phyloP scores from a whole-genome alignment of 331 rosid genomes.

The Ulmus americana region DNA sequence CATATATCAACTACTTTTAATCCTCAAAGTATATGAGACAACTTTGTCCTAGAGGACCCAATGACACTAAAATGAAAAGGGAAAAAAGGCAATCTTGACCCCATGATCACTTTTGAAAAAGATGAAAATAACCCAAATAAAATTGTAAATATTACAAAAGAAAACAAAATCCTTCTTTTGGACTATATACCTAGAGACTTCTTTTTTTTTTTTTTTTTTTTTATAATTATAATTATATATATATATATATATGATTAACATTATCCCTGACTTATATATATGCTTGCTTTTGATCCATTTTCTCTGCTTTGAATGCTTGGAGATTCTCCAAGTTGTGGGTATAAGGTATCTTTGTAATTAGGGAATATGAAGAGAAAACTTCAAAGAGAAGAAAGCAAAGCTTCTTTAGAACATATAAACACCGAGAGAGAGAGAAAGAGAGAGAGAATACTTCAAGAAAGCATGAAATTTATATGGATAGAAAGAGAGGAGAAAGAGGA shows the following conservation, averaged over 20 bases:
- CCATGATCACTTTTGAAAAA: constrained; percentile 58
- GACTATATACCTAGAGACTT: constrained; percentile 38
- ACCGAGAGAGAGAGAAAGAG: neutral
- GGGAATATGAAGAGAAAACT: constrained; percentile 49
- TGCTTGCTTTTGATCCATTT: constrained; percentile 34
- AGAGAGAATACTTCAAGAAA: neutral
- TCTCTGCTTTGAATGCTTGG: constrained; percentile 43
- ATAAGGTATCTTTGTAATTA: constrained; percentile 30
- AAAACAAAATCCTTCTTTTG: constrained; percentile 57
- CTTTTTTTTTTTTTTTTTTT: constrained; percentile 1
- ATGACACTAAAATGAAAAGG: constrained; percentile 43
- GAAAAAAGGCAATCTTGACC: constrained; percentile 54
- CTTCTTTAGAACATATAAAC: constrained; percentile 26
- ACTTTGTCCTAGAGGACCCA: constrained; percentile 74
- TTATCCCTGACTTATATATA: constrained; percentile 38
- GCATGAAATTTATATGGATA: neutral
- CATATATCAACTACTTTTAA: constrained; percentile 59
- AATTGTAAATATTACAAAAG: constrained; percentile 29
- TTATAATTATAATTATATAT: too few relatives aligned
- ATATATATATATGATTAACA: constrained; percentile 18
- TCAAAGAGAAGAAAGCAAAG: constrained; percentile 41
- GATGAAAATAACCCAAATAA: constrained; percentile 9
- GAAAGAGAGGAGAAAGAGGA: neutral
- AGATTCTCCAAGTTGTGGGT: constrained; percentile 58
- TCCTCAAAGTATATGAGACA: constrained; percentile 70